phyloP scores from a whole-genome alignment of 1,139 yeast species.

The Hyphopichia fennica region DNA sequence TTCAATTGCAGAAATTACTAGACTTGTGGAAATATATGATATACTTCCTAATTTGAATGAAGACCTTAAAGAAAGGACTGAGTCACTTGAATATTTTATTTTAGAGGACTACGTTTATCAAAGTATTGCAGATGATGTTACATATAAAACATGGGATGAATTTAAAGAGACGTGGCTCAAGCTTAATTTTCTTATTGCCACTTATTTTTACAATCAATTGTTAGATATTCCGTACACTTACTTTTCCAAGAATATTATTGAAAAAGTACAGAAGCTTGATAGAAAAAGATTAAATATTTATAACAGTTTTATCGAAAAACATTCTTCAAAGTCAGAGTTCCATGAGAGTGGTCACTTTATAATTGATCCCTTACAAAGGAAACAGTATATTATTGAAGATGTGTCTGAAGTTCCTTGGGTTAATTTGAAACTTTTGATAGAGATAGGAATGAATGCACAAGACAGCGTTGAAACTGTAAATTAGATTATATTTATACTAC shows the following conservation, averaged over 20 bases:
- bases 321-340: not conserved
- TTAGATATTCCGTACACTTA: not conserved
- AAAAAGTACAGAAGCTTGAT: conserved; percentile 6
- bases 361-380: not conserved
- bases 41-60: not conserved
- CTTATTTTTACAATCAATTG: conserved; percentile 5
- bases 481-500: not conserved
- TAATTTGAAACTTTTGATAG: not conserved
- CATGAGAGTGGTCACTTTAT: not conserved
- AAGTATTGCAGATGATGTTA: conserved; percentile 21
- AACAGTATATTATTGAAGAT: not conserved
- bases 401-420: conserved; percentile 1
- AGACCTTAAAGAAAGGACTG: not conserved
- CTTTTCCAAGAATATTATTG: not conserved
- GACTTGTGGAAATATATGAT: conserved; percentile 1
- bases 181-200: conserved; percentile 19
- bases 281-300: conserved; percentile 5
- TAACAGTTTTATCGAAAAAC: conserved; percentile 2
- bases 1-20: not conserved
- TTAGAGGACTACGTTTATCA: conserved; percentile 14
- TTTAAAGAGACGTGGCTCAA: conserved; percentile 24
- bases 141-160: conserved; percentile 14
- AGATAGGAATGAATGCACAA: not conserved
- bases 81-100: conserved; percentile 7
- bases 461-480: not conserved